Evolutionary conservation across 305 asterid genomes (phyloP).

Genomic region (Ilex paraguariensis): DNA sequence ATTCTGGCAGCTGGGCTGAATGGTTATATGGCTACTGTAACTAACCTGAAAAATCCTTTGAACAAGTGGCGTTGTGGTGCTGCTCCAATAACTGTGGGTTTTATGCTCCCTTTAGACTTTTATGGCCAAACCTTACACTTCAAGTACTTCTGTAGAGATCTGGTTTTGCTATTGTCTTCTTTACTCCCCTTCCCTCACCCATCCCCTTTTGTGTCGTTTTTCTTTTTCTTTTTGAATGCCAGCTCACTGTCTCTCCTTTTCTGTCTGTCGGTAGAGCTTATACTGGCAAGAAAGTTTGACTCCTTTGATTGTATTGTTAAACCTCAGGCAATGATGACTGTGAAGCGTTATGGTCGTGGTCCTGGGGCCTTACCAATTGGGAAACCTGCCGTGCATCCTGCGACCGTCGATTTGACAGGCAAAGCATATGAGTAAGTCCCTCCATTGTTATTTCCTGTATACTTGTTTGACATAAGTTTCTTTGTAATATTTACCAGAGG

Average conservation of each 20-base stretch:
- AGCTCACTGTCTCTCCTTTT: too few relatives aligned
- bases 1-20: slow-evolving; percentile 87
- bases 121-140: neutral
- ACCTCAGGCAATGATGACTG: slow-evolving; percentile 87
- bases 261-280: too few relatives aligned
- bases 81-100: slow-evolving; percentile 84
- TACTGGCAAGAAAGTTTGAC: too few relatives aligned
- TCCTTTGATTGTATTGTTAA: neutral
- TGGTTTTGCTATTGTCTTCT: too few relatives aligned
- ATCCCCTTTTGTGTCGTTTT: too few relatives aligned
- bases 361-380: slow-evolving; percentile 63
- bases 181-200: too few relatives aligned
- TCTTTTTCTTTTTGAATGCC: too few relatives aligned
- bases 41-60: slow-evolving; percentile 84
- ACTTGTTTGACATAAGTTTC: too few relatives aligned
- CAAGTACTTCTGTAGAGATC: too few relatives aligned
- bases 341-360: slow-evolving; percentile 80
- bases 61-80: slow-evolving; percentile 98
- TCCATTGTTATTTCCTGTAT: neutral
- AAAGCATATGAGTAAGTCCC: slow-evolving; percentile 72
- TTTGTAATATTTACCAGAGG: too few relatives aligned
- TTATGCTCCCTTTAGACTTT: slow-evolving; percentile 20
- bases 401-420: slow-evolving; percentile 90
- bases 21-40: slow-evolving; percentile 91
- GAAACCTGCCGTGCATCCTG: slow-evolving; percentile 89